Evolutionary conservation across 2,329 filamentous ascomycete species (phyloP), one percentile per base, ranked within the genome.

Genomic region (Fusarium albidum): DNA sequence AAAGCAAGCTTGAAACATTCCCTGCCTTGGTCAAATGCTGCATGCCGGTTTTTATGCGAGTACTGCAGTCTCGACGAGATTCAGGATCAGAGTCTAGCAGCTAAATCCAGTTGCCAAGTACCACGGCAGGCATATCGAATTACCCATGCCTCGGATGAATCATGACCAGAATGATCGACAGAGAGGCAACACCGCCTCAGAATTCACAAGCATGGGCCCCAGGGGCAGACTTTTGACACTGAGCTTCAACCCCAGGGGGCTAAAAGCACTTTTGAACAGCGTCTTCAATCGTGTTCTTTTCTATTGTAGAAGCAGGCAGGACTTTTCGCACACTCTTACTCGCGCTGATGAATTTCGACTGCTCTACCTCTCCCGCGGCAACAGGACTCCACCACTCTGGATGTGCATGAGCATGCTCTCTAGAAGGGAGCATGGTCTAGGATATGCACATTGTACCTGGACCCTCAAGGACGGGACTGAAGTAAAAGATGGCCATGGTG

Each of bases 51-150:
- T 46, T 54, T 72, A 28, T 57, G 42, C 6, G 57, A 59, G 6
- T 71, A 71, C 50, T 70, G 64, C 55, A 40, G 42, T 38, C 55
- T 63, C 12, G 63, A 71, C 45, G 44, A 50, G 21, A 59, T 69
- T 13, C 15, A 28, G n/a, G 42, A 56, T 27, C 58, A 69, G 28
- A 65, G 49, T 37, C 47, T 63, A 40, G 66, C 66, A 43, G 67
- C 68, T 69, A 38, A 60, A 72, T 12, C 69, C 69, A 40, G 48
- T 61, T 18, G 58, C 64, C 35, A 67, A 58, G 38, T 67, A 59
- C 37, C 63, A 71, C 6, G 39, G 25, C 10, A 57, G 40, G 15
- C 57, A 53, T 46, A 61, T 63, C 14, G 37, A 39, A 7, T 27
- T 65, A 8, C 32, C 50, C n/a, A 12, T 44, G 5, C 49, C 57